These are phyloP conservation scores for Aspergillus avenaceus DNA, from an alignment of 495 filamentous ascomycete species.

Conservation along the genomic window DNA sequence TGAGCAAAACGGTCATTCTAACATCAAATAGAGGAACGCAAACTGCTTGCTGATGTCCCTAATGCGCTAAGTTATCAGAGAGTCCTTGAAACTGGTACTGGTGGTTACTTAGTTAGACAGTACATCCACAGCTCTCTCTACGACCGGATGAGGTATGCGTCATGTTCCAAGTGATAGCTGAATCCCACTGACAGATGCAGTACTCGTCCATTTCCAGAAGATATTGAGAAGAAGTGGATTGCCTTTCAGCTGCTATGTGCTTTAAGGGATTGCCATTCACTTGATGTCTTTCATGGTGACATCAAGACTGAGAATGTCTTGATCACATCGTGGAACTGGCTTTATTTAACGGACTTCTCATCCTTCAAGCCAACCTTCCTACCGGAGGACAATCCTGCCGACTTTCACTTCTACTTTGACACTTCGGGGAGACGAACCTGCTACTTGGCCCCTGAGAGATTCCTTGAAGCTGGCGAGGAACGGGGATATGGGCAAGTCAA, in stretches of 20 bases:
- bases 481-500: slow-evolving; percentile 61
- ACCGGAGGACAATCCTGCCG: slow-evolving; percentile 94
- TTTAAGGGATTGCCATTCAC: slow-evolving; percentile 83
- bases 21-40: slow-evolving; percentile 65
- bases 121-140: slow-evolving; percentile 96
- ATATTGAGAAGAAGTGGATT: slow-evolving; percentile 98
- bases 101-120: slow-evolving; percentile 93
- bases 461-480: slow-evolving; percentile 65
- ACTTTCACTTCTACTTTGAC: slow-evolving; percentile 97
- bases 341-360: slow-evolving; percentile 95
- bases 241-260: slow-evolving; percentile 94
- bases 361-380: slow-evolving; percentile 94
- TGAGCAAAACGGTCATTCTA: slow-evolving; percentile 10
- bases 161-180: not conserved
- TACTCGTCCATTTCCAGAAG: slow-evolving; percentile 93
- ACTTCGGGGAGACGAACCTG: slow-evolving; percentile 89
- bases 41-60: slow-evolving; percentile 72
- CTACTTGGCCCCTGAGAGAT: slow-evolving; percentile 93
- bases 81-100: slow-evolving; percentile 81
- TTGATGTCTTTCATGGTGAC: slow-evolving; percentile 93
- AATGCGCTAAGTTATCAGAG: slow-evolving; percentile 91
- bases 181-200: slow-evolving; percentile 37
- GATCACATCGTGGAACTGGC: slow-evolving; percentile 99
- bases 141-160: slow-evolving; percentile 74
- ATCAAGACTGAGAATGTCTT: slow-evolving; percentile 97